Base-by-base conservation (phyloP, 805 yeast genomes). In the Yarrowia phangngaensis region DNA sequence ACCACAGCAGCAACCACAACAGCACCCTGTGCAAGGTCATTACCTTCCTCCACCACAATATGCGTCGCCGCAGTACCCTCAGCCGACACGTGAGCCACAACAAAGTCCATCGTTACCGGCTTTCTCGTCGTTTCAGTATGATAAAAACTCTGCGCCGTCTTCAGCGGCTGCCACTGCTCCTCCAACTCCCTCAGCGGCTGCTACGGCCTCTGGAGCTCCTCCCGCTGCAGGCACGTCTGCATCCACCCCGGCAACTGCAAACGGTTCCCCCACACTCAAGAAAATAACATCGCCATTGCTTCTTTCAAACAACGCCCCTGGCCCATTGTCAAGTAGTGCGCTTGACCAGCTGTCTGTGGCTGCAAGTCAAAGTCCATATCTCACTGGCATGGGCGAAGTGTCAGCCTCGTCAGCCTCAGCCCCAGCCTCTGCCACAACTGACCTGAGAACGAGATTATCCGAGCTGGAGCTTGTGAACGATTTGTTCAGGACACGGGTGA, bases 391-490 rank as follows among this genome's bases (percentile, higher is more conserved):
- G 38, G 32, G 27, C 28, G 47, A 26, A 5, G 32, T 19, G 8
- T 13, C 32, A 4, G 32, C 32, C 3, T 17, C 32, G 16, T 9
- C 8, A 12, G 3, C 23, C 28, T 20, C 16, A n/a, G 20, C 51
- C n/a, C 8, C 32, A n/a, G 26, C 36, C 11, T 28, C 53, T 8
- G 71, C 67, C 27, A 58, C 65, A 15, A 67, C 68, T 24, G 69
- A 64, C 47, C 67, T 89, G 54, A 77, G 78, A 55, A 85, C 95
- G 0, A 72, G 94, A 52, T 85, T 89, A 16, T 78, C 84, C 9
- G 97, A 90, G 63, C 73, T 90, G 53, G 97, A 90, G 63, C 71
- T 89, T 32, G 95, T 90, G 30, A 89, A 88, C 58, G 97, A 89
- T 61, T 68, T 90, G 52, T 85, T 87, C 69, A 77, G 85, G 57